These are phyloP conservation scores for Leishmania gerbilli DNA, from an alignment of 208 protist genomes.

Conservation along the genomic window DNA sequence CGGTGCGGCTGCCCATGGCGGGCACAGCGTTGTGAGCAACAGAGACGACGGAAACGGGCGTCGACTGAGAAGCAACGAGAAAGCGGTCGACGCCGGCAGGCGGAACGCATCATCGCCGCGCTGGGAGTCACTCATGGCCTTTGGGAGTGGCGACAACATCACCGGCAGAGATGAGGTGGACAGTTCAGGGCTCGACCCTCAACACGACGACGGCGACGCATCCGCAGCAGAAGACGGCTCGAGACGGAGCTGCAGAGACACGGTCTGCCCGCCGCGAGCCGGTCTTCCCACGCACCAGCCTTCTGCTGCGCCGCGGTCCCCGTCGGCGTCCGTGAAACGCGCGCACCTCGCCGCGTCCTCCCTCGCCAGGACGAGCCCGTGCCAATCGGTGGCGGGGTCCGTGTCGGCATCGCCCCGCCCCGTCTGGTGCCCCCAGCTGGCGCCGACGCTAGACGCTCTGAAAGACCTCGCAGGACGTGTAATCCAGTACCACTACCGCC, in stretches of 20 bases:
- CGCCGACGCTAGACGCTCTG: conserved; percentile 13
- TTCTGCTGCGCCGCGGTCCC: background rate
- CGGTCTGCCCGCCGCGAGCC: background rate
- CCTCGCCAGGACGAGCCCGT: background rate
- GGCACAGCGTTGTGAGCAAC: background rate
- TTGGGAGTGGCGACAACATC: conserved; percentile 7
- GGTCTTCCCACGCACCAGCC: background rate
- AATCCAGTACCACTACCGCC: conserved; percentile 66
- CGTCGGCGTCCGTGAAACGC: background rate
- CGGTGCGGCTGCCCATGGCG: background rate
- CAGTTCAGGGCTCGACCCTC: background rate
- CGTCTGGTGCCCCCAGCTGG: conserved; percentile 19
- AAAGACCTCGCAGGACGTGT: conserved; percentile 62
- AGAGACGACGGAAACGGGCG: background rate
- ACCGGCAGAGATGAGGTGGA: background rate
- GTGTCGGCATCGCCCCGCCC: conserved; percentile 3
- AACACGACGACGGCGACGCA: background rate
- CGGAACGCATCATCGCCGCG: background rate
- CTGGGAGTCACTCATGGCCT: background rate
- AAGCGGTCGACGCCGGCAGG: background rate
- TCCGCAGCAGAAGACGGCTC: background rate
- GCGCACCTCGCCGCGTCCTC: background rate
- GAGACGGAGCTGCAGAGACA: background rate
- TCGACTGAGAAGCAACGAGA: background rate
- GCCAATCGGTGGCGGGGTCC: background rate